Percentiles rank a stretch among this genome's conserved stretches.
Conservation (phyloP, 371 early-diverging fungal species). For the Zopfochytrium polystomum region DNA sequence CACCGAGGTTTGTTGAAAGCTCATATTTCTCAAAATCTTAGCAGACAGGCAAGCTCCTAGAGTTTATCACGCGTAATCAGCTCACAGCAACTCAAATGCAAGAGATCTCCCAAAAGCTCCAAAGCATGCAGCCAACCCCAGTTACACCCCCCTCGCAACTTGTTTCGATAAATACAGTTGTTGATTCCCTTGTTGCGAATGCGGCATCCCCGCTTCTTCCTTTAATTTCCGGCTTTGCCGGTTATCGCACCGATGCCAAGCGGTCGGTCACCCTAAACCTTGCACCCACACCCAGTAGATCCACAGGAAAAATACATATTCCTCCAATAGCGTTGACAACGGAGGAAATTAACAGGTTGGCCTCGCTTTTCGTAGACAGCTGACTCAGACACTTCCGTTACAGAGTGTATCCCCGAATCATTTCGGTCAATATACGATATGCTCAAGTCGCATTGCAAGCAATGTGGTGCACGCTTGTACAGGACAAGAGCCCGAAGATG, state of each 20-base stretch:
- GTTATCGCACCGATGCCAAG: too few species aligned
- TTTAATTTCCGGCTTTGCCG: too few species aligned
- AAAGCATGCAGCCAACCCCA: conserved; percentile 11
- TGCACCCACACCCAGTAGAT: too few species aligned
- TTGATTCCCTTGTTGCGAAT: too few species aligned
- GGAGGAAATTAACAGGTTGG: conserved; percentile 10
- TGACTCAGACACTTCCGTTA: neutral
- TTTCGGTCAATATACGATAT: conserved; percentile 63
- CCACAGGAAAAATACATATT: conserved; percentile 3
- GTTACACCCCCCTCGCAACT: too few species aligned
- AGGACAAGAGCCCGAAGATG: conserved; percentile 65
- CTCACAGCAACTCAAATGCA: conserved; percentile 19
- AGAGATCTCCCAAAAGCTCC: conserved; percentile 25
- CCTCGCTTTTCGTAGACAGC: neutral
- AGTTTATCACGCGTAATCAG: conserved; percentile 22
- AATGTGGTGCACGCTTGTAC: conserved; percentile 84
- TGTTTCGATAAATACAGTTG: too few species aligned
- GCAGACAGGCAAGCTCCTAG: conserved; percentile 18
- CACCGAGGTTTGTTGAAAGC: conserved; percentile 39
- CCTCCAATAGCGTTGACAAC: conserved; percentile 3
- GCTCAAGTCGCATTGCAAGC: conserved; percentile 77
- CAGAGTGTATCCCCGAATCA: conserved; percentile 39
- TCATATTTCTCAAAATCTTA: conserved; percentile 1
- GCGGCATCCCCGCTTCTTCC: too few species aligned
- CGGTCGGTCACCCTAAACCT: too few species aligned